Base-by-base conservation (phyloP, 2,329 filamentous ascomycete genomes). In the Davidsoniella neocaledoniae region DNA sequence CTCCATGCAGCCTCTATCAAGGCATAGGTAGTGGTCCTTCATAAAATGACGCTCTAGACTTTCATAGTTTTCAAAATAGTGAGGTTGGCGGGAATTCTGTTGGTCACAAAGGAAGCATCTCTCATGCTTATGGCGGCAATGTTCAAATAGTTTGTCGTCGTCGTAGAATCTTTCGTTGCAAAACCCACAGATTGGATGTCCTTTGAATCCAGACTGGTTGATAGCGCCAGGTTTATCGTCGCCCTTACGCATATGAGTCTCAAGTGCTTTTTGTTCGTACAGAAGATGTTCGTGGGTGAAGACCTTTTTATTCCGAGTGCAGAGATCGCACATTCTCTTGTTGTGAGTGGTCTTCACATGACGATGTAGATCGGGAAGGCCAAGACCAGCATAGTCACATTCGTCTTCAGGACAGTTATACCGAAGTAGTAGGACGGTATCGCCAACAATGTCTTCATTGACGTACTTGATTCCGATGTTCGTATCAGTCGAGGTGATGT, bases 241-340 rank as follows among this genome's bases (percentile, higher is more conserved):
- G 52, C 91, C 91, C 55, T 82, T 79, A 54, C 78, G 83, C 73
- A 96, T 93, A 63, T 98, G 91, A 58, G 78, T 83, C 57, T 84
- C 79, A 46, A 96, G 70, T 57, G 90, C 86, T 55, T 80, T 76
- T 54, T 79, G 74, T 1, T 84, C 82, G 63, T 95, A 96, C 1
- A 98, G 73, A 55, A 93, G 86, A 62, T 98, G 91, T 65, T 98
- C 91, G 65, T 98, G 91, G 1, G 91, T 95, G 58, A 98, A 98
- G 33, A 95, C 87, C 61, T 94, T 95, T 67, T 98, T 98, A 69
- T 95, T 88, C 53, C 87, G 73, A 5, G 88, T 75, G 65, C 88
- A 95, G 9, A 94, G 71, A 63, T 94, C 86, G 64, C 84, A 93
- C 81, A 93, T 88, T 61, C 84, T 81, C 67, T 90, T 94, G 55